Evolutionary conservation across 768 basidiomycete genomes (phyloP), one percentile per base, ranked within the genome.

Genomic region (Boletus sp.): DNA sequence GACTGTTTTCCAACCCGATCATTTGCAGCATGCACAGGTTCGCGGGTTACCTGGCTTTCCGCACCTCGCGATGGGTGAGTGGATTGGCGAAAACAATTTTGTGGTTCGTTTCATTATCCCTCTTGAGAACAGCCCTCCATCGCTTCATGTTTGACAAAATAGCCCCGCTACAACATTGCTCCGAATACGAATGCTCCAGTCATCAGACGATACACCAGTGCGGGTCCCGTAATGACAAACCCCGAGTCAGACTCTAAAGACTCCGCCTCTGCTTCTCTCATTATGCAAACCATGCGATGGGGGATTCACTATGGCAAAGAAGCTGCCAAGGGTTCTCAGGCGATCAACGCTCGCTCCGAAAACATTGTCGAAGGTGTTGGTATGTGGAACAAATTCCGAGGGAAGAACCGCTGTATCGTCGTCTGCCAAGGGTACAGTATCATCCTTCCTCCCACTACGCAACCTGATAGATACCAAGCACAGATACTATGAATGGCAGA

Each of bases 401-500:
- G 87, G 18, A 83, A 76, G 73, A 90, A 91, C 61, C 82, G 96
- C 37, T 98, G 95, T 67, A 81, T 89, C n/a, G 83, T 98, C 52
- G 74, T 90, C 20, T 89, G 86, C 52, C 82, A 92, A 68, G 91
- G 92, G 80, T 89, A 75, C 63, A 71, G 11, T 35, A 18, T 17
- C n/a, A 3, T 11, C 7, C 9, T 37, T 32, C 30, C 10, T 39
- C 2, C 17, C 9, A 18, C 14, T 4, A 4, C 20, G 6, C 24
- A 12, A 12, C 7, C 39, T 39, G 41, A 50, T 32, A 7, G 6
- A 59, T 24, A 1, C 18, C 12, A 17, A 20, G 20, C 12, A 30
- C 41, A 92, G 92, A 32, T 97, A 97, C 71, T 98, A 92, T 68
- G 96, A 99, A 72, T 98, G 96, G 96, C 78, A 92, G 41, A 88